Evolutionary conservation across 1,284 basidiomycete species (phyloP).

Genomic region (Trametes sp.): DNA sequence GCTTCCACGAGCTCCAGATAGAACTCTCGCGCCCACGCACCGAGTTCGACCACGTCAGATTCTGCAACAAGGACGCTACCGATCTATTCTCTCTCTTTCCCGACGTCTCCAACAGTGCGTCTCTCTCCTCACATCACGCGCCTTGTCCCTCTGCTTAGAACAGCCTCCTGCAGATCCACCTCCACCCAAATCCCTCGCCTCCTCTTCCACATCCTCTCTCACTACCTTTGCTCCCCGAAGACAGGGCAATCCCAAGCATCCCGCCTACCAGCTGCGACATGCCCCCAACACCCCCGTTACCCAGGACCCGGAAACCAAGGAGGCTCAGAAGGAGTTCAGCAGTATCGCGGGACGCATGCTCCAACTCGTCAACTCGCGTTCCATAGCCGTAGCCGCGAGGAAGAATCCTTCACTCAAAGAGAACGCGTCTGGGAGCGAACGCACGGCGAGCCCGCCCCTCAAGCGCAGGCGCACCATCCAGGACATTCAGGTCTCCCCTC

Average conservation of each 20-base stretch:
- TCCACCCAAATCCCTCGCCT: neutral
- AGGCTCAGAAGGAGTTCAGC: neutral
- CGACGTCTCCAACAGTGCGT: neutral
- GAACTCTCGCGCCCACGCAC: neutral
- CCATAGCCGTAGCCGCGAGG: constrained; percentile 3
- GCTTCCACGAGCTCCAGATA: neutral
- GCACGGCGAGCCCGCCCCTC: neutral
- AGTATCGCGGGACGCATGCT: no score
- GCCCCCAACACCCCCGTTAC: neutral
- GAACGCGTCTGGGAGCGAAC: neutral
- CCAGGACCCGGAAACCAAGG: constrained; percentile 1
- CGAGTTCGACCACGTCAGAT: neutral
- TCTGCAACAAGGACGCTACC: neutral
- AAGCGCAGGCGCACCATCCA: constrained; percentile 10
- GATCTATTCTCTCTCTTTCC: neutral
- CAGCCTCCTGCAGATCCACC: no score
- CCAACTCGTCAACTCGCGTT: neutral
- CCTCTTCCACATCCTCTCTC: no score
- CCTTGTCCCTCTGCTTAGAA: neutral
- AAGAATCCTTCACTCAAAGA: neutral
- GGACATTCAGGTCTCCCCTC: neutral
- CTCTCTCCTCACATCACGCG: neutral
- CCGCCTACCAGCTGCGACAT: constrained; percentile 7
- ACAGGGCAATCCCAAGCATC: constrained; percentile 14
- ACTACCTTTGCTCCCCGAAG: no score